Conservation (phyloP, 306 rosid species). For the Pyrus bretschneideri region DNA sequence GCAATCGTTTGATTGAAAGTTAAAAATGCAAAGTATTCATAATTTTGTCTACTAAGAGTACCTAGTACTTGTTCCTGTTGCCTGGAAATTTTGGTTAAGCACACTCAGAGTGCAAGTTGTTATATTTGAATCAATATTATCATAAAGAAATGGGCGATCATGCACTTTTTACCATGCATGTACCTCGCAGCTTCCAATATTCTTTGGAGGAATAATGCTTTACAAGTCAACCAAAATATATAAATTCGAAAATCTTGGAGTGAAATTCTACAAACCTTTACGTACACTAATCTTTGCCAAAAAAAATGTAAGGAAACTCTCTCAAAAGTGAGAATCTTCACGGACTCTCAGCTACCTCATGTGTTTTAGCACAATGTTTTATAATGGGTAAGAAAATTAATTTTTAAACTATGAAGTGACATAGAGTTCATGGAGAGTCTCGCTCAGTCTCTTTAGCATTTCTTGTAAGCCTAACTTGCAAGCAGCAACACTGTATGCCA, state of each 20-base stretch:
- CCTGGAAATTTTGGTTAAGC: not conserved
- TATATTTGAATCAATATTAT: not conserved
- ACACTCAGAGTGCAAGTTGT: not conserved
- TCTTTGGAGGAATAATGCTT: not conserved
- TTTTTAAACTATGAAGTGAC: no score
- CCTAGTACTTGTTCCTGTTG: not conserved
- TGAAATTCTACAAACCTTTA: no score
- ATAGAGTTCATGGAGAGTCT: no score
- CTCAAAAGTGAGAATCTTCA: no score
- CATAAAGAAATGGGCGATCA: not conserved
- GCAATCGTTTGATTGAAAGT: not conserved
- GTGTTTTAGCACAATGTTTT: no score
- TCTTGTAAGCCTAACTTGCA: not conserved
- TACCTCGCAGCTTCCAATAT: not conserved
- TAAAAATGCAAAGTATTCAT: not conserved
- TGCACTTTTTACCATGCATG: not conserved
- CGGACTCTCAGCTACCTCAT: no score
- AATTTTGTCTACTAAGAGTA: not conserved
- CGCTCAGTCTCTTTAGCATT: no score
- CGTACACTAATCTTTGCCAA: no score
- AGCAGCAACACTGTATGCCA: conserved; percentile 20
- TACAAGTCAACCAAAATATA: not conserved
- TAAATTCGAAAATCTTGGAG: not conserved
- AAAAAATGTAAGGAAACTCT: no score
- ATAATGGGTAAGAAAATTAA: no score